Conservation (phyloP, 768 basidiomycete genomes). For the Gautieria morchelliformis region DNA sequence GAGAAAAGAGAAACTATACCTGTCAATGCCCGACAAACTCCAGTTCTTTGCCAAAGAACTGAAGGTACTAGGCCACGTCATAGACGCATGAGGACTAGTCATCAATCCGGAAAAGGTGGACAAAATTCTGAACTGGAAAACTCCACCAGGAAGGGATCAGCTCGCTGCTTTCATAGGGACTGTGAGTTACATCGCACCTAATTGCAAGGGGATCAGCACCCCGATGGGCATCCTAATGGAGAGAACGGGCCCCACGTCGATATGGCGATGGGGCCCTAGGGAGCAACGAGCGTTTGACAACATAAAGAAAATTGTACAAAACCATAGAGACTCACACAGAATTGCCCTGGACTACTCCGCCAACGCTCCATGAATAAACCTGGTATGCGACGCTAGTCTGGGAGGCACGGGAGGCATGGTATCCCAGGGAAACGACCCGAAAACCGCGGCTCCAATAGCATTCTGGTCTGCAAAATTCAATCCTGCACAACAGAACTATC, state of each 20-base stretch:
- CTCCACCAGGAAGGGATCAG: conserved; percentile 21
- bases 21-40: conserved; percentile 24
- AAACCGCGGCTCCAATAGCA: conserved; percentile 17
- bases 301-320: conserved; percentile 17
- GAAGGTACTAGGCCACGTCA: conserved; percentile 22
- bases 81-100: conserved; percentile 28
- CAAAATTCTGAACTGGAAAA: conserved; percentile 21
- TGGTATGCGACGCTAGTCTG: conserved; percentile 24
- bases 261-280: conserved; percentile 21
- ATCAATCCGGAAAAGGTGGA: conserved; percentile 36
- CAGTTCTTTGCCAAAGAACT: conserved; percentile 18
- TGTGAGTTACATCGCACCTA: conserved; percentile 26
- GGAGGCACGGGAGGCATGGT: conserved; percentile 24
- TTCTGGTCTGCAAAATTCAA: conserved; percentile 25
- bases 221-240: conserved; percentile 26
- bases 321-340: background rate
- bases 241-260: conserved; percentile 10
- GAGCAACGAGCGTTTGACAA: conserved; percentile 26
- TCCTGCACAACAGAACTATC: conserved; percentile 26
- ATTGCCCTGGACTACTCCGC: background rate
- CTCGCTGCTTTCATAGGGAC: conserved; percentile 26
- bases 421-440: conserved; percentile 19
- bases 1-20: conserved; percentile 25
- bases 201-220: conserved; percentile 23
- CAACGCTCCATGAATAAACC: conserved; percentile 14